Evolutionary conservation across 2,329 filamentous ascomycete genomes (phyloP), one percentile per base, ranked within the genome.

Genomic region (Cladosporium sp.): DNA sequence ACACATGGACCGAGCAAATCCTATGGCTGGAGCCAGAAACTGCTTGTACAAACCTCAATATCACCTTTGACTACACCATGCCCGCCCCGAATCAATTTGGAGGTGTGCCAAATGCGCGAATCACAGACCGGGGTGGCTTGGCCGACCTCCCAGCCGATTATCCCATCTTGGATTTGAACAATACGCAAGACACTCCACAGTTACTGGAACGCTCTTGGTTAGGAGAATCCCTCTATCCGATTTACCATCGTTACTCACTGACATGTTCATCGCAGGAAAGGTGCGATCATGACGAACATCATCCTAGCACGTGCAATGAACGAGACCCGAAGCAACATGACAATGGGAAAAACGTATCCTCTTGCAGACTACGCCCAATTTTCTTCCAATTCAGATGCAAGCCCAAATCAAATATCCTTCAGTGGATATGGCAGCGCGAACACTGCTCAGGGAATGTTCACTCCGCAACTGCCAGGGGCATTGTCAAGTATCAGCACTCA

Each of bases 61-160:
- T 53, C 15, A 53, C 50, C 1, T 53, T 36, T 29, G 50, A 53
- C 13, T 53, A 38, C 25, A 35, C 4, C 2, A 52, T 52, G 9
- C 50, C 50, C 9, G 16, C 36, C 4, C 42, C 43, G 7, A 16
- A 39, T 1, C 20, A 11, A 9, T 22, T 30, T n/a, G 4, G 16
- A 1, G 33, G 38, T 7, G 19, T 7, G 3, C 4, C 27, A 6
- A 49, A 49, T 18, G 13, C n/a, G 11, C 19, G 19, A n/a, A 22
- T 53, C 12, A 45, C 46, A 7, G 45, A 49, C 18, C 45, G 50
- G 6, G 50, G 45, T 2, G 50, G 39, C 2, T 43, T 53, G 16
- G 33, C 35, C 12, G 11, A 49, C 11, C 20, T 38, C 1, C 40
- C 43, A 3, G 11, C 16, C 2, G 15, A 25, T 3, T 38, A 41